Percentiles rank a stretch among this genome's conserved stretches.
These are phyloP conservation scores for Anethum foeniculum DNA, from an alignment of 140 eudicot species.

Conservation along the genomic window DNA sequence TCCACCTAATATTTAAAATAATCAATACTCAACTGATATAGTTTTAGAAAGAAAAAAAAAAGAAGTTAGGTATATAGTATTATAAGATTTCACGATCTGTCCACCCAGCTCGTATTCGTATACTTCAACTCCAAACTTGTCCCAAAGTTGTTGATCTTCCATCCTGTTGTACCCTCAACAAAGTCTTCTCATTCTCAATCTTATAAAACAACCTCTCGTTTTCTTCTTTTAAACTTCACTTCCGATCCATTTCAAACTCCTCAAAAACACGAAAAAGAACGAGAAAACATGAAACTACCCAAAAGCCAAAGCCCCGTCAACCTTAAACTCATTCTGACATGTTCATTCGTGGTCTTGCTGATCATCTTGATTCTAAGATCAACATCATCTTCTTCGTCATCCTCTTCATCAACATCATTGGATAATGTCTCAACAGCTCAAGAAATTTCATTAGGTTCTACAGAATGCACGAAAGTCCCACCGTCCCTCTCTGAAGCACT, in stretches of 20 bases:
- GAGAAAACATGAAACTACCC: constrained; percentile 24
- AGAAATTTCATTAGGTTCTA: background rate
- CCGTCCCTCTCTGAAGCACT: constrained; percentile 42
- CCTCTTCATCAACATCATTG: background rate
- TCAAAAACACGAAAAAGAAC: background rate
- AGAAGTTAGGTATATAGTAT: background rate
- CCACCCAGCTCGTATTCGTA: too few species aligned
- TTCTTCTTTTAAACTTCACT: background rate
- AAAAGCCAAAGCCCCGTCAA: constrained; percentile 29
- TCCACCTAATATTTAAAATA: background rate
- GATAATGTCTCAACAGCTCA: constrained; percentile 4
- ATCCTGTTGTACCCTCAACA: background rate
- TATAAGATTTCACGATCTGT: background rate
- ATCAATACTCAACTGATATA: background rate
- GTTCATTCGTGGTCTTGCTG: constrained; percentile 26
- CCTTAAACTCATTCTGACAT: constrained; percentile 28
- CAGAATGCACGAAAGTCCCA: constrained; percentile 44
- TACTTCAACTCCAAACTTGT: background rate
- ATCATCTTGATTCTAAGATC: constrained; percentile 30
- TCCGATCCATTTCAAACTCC: background rate
- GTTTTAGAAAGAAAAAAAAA: background rate
- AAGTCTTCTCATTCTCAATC: background rate
- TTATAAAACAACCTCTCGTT: background rate
- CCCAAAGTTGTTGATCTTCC: background rate
- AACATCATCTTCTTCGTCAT: background rate